A percentile compares a stretch with the other conserved stretches of the same genome.
phyloP scores from a whole-genome alignment of 2,329 filamentous ascomycete genomes.

The Nemania serpens region DNA sequence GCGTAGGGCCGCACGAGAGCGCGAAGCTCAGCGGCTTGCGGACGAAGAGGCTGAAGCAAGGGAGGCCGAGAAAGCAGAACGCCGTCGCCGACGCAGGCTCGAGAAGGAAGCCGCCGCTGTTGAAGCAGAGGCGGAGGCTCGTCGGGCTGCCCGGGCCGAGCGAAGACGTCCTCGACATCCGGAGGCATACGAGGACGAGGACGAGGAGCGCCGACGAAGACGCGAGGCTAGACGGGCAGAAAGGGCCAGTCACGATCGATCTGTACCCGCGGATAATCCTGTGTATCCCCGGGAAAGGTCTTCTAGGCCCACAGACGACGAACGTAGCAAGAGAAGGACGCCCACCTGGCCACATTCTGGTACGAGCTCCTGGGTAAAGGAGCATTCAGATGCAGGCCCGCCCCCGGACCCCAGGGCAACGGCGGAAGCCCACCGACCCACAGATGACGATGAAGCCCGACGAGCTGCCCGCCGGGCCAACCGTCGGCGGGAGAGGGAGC shows the following conservation, averaged over 20 bases:
- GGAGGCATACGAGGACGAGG: slow-evolving; percentile 54
- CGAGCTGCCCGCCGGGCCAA: slow-evolving; percentile 56
- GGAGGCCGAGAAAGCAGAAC: slow-evolving; percentile 48
- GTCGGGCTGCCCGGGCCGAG: slow-evolving; percentile 51
- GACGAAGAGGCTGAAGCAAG: slow-evolving; percentile 49
- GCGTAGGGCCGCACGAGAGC: slow-evolving; percentile 52
- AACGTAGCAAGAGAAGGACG: slow-evolving; percentile 34
- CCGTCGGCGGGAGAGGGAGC: slow-evolving; percentile 50
- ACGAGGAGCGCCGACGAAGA: slow-evolving; percentile 58
- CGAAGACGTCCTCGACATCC: slow-evolving; percentile 53
- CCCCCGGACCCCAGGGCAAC: slow-evolving; percentile 53
- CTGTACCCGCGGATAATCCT: slow-evolving; percentile 50
- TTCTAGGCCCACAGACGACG: slow-evolving; percentile 44
- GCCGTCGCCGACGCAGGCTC: slow-evolving; percentile 44
- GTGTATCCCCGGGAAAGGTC: slow-evolving; percentile 48
- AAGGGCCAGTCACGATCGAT: slow-evolving; percentile 48
- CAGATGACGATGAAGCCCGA: slow-evolving; percentile 55
- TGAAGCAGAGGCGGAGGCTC: slow-evolving; percentile 54
- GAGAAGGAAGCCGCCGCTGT: slow-evolving; percentile 50
- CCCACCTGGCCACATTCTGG: slow-evolving; percentile 65
- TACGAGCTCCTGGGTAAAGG: slow-evolving; percentile 69
- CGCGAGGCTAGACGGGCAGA: slow-evolving; percentile 57
- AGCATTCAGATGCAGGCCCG: slow-evolving; percentile 65
- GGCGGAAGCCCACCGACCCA: slow-evolving; percentile 44
- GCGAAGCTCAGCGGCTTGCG: slow-evolving; percentile 57